Evolutionary conservation across 305 asterid species (phyloP).

Genomic region (Fraxinus ornus): DNA sequence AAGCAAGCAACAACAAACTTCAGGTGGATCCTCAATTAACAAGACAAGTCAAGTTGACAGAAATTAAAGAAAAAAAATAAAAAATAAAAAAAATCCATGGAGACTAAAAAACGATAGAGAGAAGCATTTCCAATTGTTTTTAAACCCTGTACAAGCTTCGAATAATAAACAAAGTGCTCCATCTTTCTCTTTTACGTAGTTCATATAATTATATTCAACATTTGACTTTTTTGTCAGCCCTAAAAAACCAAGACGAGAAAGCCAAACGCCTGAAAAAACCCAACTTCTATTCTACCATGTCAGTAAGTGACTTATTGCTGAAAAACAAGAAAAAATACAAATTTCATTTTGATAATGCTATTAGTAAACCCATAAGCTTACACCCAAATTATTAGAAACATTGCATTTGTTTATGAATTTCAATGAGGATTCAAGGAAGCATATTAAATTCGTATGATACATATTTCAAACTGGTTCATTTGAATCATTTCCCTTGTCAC

Average conservation of each 20-base stretch:
- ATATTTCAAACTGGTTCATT: background rate
- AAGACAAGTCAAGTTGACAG: no score
- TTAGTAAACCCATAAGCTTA: background rate
- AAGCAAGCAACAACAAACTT: no score
- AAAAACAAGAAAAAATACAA: background rate
- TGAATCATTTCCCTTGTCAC: background rate
- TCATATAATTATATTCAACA: background rate
- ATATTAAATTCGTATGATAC: background rate
- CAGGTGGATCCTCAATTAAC: no score
- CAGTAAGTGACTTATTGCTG: background rate
- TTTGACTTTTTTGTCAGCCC: background rate
- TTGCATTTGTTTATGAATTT: background rate
- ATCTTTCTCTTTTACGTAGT: background rate
- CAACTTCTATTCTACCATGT: background rate
- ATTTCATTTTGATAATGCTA: background rate
- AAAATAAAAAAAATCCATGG: no score
- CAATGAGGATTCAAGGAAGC: background rate
- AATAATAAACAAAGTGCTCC: background rate
- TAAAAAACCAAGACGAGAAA: background rate
- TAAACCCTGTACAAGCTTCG: background rate
- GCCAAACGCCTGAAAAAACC: background rate
- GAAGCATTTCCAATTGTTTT: background rate
- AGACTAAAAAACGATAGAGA: no score
- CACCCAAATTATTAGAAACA: background rate
- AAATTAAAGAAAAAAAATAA: no score